Base-by-base conservation (phyloP, 1,284 basidiomycete species). In the Leccinum variabile region DNA sequence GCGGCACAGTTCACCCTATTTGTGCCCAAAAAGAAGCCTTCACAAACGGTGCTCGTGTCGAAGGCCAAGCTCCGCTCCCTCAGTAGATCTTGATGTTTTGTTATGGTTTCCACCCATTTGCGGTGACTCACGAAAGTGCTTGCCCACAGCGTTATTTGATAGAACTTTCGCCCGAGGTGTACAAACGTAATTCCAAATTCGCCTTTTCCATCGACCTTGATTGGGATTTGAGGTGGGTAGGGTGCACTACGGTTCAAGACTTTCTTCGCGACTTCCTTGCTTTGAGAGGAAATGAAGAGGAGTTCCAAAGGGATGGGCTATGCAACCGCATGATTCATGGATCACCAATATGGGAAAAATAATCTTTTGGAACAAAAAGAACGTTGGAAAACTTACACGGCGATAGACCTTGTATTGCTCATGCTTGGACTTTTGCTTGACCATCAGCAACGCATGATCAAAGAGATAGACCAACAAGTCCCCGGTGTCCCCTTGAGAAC, bases 231-330 rank as follows among this genome's bases (percentile, higher is more conserved):
- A 28, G 82, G 78, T 1, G 79, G 75, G 56, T 80, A 69, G n/a
- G 77, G 69, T 28, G 70, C 82, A 60, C 83, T 81, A 69, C 86
- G 91, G 66, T 78, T 85, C 66, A 82, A 83, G n/a, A 74, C 74
- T 61, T 78, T 79, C 66, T 81, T 83, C 18, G 79, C 75, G 5
- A 86, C 73, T 0, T 79, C 74, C 75, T 70, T 81, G 75, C 25
- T 72, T 72, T 71, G 72, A 1, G 91, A 88, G 2, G 91, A 88
- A 61, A 98, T 85, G 57, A 93, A 84, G 16, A 99, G 85, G 1
- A 99, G 84, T 73, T 99, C 97, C 50, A 99, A 84, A 1, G 97
- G 97, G 68, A 99, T 98, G 1, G 97, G 97, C 92, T 95, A 44
- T 54, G 13, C 11, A 57, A 35, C 39, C 44, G 25, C 54, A 56